These are phyloP conservation scores for Coemansia sp. DNA, from an alignment of 192 early-diverging fungal species.

Conservation along the genomic window DNA sequence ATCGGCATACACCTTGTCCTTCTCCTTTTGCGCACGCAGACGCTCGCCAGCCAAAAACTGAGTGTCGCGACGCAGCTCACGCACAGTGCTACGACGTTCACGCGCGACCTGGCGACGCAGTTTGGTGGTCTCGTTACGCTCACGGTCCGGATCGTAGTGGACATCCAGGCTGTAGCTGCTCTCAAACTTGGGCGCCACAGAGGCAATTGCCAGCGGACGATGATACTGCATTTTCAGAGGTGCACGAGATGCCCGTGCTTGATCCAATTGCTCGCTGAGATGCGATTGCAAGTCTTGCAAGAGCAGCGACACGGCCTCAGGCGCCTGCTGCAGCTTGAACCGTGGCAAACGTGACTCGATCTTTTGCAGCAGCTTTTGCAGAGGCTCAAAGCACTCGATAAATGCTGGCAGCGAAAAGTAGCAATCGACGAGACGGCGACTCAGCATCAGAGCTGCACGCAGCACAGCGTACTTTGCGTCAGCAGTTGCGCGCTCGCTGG, in stretches of 20 bases:
- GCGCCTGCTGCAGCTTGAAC: constrained; percentile 35
- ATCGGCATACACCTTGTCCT: constrained; percentile 80
- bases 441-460: constrained; percentile 17
- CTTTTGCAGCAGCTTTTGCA: constrained; percentile 17
- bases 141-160: constrained; percentile 78
- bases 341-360: constrained; percentile 24
- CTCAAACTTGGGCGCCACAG: constrained; percentile 91
- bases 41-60: constrained; percentile 80
- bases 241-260: constrained; percentile 54
- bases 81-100: constrained; percentile 91
- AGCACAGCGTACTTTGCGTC: constrained; percentile 28
- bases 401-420: constrained; percentile 67
- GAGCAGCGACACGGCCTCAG: constrained; percentile 5
- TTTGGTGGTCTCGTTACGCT: constrained; percentile 73
- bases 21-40: constrained; percentile 66
- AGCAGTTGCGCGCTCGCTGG: neutral
- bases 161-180: constrained; percentile 84
- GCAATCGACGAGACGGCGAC: constrained; percentile 31
- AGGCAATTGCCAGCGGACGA: constrained; percentile 81
- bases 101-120: constrained; percentile 81
- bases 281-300: constrained; percentile 26
- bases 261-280: constrained; percentile 57
- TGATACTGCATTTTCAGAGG: constrained; percentile 84
- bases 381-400: constrained; percentile 60
- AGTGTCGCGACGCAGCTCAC: constrained; percentile 94